phyloP scores from a whole-genome alignment of 495 filamentous ascomycete genomes.

The Penicillium taxi region DNA sequence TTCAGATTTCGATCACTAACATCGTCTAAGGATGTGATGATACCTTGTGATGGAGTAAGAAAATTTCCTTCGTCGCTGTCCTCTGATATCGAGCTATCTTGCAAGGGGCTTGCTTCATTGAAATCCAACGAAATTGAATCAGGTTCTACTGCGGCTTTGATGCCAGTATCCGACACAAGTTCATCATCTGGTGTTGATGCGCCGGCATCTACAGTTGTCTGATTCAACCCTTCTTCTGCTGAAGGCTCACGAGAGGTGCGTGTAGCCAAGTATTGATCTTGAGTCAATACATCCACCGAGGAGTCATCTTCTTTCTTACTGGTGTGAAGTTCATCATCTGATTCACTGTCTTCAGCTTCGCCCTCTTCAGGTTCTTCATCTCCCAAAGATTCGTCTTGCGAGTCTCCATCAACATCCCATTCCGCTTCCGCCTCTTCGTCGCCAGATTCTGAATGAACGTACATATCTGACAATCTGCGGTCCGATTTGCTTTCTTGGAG shows the following conservation, averaged over 20 bases:
- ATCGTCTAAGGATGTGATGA: conserved; percentile 3
- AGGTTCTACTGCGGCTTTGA: background rate
- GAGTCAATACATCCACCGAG: conserved; percentile 8
- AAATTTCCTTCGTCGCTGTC: background rate
- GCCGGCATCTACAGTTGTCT: background rate
- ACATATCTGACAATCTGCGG: background rate
- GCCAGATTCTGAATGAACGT: background rate
- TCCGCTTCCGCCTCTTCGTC: no score
- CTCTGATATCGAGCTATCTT: no score
- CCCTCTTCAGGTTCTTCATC: conserved; percentile 4
- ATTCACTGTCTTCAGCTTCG: conserved; percentile 5
- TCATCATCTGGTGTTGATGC: background rate
- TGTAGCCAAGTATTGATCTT: conserved; percentile 1
- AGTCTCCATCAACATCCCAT: conserved; percentile 1
- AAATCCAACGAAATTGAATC: conserved; percentile 2
- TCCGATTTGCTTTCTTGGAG: background rate
- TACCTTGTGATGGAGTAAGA: background rate
- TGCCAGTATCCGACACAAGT: background rate
- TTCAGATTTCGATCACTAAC: background rate
- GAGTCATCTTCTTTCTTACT: conserved; percentile 17
- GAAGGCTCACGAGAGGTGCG: background rate
- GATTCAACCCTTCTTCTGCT: conserved; percentile 1
- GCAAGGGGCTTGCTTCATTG: no score
- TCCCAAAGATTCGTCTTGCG: background rate
- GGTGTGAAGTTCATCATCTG: conserved; percentile 10